phyloP scores from a whole-genome alignment of 495 filamentous ascomycete species.

The Podospora comata region DNA sequence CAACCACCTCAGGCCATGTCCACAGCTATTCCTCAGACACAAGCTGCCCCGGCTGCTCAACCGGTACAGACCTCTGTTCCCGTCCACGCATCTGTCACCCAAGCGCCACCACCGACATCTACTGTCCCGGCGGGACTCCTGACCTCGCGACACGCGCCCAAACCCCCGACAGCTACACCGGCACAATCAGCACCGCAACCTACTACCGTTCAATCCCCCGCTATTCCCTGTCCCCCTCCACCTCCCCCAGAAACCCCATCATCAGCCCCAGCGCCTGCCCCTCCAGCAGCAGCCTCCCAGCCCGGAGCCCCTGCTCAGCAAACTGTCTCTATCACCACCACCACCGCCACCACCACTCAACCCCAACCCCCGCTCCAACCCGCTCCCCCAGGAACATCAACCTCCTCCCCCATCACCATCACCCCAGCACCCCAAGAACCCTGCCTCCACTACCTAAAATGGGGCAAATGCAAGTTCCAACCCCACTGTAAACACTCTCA shows the following conservation, averaged over 20 bases:
- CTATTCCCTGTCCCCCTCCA: neutral
- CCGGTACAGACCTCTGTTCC: neutral
- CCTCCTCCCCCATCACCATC: no score
- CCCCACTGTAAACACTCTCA: neutral
- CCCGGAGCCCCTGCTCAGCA: no score
- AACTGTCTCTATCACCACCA: neutral
- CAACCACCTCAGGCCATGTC: neutral
- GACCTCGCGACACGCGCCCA: neutral
- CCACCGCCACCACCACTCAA: neutral
- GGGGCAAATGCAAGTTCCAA: neutral
- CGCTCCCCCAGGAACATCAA: neutral
- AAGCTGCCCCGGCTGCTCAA: neutral
- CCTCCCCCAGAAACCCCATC: neutral
- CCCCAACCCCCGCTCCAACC: neutral
- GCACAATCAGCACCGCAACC: neutral
- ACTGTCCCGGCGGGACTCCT: neutral
- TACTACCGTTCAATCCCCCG: neutral
- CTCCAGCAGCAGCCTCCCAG: neutral
- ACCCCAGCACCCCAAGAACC: slow-evolving; percentile 40
- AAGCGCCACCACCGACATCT: neutral
- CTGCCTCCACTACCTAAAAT: neutral
- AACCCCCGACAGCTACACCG: neutral
- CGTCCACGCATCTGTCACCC: neutral
- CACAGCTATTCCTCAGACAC: neutral
- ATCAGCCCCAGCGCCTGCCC: neutral